Evolutionary conservation across 2,329 filamentous ascomycete genomes (phyloP), one percentile per base, ranked within the genome.

Genomic region (Fusarium chuoi): DNA sequence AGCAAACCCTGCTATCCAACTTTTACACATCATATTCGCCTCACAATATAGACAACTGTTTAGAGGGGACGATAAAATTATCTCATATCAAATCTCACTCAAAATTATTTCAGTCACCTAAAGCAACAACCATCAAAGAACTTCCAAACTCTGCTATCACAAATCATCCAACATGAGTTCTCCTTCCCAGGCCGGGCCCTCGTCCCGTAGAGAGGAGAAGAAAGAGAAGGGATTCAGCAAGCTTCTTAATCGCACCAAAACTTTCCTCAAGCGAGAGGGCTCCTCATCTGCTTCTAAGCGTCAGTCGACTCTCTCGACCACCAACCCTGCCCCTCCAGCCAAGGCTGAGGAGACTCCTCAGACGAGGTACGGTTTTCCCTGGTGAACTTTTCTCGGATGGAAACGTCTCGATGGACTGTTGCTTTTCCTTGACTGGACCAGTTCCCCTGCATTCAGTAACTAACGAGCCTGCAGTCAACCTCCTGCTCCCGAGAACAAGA

Each of bases 211-310:
- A 68, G 75, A 77, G 57, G 78, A 80, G 49, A 83, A 81, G 76
- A 84, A 85, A 75, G 87, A 84, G 81, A 87, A 83, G 78, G 84
- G 84, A 18, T 74, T 89, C 35, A 84, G 83, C 62, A 87, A 83
- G 75, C 81, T 89, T 26, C 70, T 89, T 38, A 84, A 84, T 41
- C 82, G 85, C 41, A 82, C 87, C 77, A 89, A 85, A 82, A 86
- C 86, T 7, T 86, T 87, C 38, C 82, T 88, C 51, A 87, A 75
- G 72, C 54, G 83, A 68, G 85, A 86, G 18, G 61, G 78, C 36
- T 78, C 75, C 28, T 75, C 76, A 28, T 74, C 71, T 35, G 70
- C 74, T 18, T 77, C 80, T 13, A 81, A 77, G 67, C 77, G 79
- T 41, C 68, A 74, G 41, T 80, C 80, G 11, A 67, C 62, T 28